phyloP scores from a whole-genome alignment of 805 yeast genomes.

The Kluyveromyces aestuarii region DNA sequence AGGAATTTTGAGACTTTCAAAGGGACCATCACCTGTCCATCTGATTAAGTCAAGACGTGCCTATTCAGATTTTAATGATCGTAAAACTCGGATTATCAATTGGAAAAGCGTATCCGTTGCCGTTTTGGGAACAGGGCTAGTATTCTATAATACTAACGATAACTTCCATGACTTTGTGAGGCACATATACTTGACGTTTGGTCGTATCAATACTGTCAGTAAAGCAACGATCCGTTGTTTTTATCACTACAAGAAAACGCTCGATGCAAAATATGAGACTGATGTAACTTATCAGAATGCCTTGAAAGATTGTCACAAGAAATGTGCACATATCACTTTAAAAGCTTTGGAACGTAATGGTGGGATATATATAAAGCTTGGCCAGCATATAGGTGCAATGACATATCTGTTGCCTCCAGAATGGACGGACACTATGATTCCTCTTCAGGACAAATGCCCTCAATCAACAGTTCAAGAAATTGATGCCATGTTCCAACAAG shows the following conservation, averaged over 20 bases:
- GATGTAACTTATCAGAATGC: constrained; percentile 43
- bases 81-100: constrained; percentile 1
- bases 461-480: constrained; percentile 64
- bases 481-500: constrained; percentile 53
- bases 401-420: constrained; percentile 84
- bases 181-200: constrained; percentile 29
- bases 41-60: background rate
- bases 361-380: constrained; percentile 87
- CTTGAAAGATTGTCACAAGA: constrained; percentile 55
- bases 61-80: background rate
- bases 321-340: constrained; percentile 72
- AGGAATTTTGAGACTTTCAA: background rate
- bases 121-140: constrained; percentile 10
- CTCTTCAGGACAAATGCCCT: constrained; percentile 88
- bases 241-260: constrained; percentile 50
- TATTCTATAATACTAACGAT: constrained; percentile 20
- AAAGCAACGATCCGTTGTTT: constrained; percentile 70
- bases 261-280: constrained; percentile 36
- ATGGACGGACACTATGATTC: constrained; percentile 94
- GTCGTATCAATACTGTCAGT: constrained; percentile 53
- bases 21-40: background rate
- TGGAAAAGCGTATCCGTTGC: constrained; percentile 5
- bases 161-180: constrained; percentile 15
- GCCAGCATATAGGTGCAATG: constrained; percentile 90
- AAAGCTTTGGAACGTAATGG: constrained; percentile 78